These are phyloP conservation scores for Pseudozyma thailandica DNA, from an alignment of 1,284 basidiomycete species.

Conservation along the genomic window DNA sequence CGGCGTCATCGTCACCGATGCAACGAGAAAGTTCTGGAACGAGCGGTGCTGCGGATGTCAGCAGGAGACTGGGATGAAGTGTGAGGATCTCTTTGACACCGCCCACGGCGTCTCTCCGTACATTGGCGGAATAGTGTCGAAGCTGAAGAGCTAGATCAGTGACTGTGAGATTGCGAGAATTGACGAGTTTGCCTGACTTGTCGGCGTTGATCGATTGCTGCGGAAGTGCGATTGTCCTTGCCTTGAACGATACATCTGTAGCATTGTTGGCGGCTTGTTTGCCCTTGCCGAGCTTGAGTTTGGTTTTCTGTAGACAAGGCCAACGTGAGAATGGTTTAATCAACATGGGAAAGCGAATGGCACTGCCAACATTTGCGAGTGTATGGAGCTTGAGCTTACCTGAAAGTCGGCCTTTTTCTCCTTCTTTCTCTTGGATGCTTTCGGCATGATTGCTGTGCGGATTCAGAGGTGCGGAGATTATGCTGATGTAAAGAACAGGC, in stretches of 20 bases:
- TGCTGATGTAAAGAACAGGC: no score
- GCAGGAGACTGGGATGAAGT: constrained; percentile 74
- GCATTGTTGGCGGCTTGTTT: constrained; percentile 85
- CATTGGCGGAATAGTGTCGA: constrained; percentile 83
- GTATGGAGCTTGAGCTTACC: constrained; percentile 9
- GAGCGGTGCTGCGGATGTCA: constrained; percentile 75
- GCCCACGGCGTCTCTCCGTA: constrained; percentile 82
- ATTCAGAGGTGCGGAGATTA: not conserved
- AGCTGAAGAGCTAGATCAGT: constrained; percentile 81
- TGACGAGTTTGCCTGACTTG: constrained; percentile 49
- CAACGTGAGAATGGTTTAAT: not conserved
- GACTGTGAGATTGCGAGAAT: constrained; percentile 75
- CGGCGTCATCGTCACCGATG: constrained; percentile 74
- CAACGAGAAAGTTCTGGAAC: constrained; percentile 77
- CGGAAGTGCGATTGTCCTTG: constrained; percentile 70
- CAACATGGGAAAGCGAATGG: no score
- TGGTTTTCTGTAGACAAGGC: constrained; percentile 81
- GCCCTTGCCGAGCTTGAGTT: constrained; percentile 93
- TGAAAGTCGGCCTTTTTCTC: constrained; percentile 53
- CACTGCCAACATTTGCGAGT: no score
- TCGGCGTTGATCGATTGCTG: constrained; percentile 62
- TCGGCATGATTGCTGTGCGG: constrained; percentile 31
- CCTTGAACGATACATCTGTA: constrained; percentile 94
- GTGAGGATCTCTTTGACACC: constrained; percentile 84
- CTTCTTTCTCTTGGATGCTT: constrained; percentile 49